Base-by-base conservation (phyloP, 306 rosid genomes). In the Vigna hirtella region DNA sequence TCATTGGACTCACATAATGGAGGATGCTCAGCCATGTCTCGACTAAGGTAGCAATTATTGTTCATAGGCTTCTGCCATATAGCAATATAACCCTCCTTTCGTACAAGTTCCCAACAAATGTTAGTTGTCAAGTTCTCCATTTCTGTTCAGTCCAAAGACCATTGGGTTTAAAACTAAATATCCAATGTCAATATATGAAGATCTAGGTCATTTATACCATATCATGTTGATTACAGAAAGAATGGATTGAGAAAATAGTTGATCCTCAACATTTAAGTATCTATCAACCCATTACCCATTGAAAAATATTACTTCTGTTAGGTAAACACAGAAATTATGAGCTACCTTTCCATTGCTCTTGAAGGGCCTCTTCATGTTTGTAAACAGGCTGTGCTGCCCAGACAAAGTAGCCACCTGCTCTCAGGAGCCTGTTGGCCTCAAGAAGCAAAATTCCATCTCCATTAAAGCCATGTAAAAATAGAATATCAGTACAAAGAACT, bases 351-450 rank as follows among this genome's bases (percentile, higher is more conserved):
- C 98, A 90, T 83, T 94, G 93, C 83, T 84, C 88, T 77, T 81
- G 90, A 70, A 91, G 90, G 83, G 69, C 68, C 62, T 85, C 90
- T 84, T 90, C 93, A 57, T 86, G 93, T 80, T 90, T 91, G 82
- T 91, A 86, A 69, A 93, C 94, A 14, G 96, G 96, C 79, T 94
- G 96, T 17, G 96, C 97, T 14, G 97, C 97, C 98, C 98, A 94
- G 17, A 89, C 91, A 84, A 91, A 94, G 82, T 94, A 89, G 50
- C 94, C 93, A 75, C 98, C 97, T 0, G 93, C 93, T 82, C 97
- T 89, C 73, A 94, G 91, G 78, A 91, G 83, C 90, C 98, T 88
- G 86, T 91, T 74, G 36, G 81, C 93, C 90, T 94, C 98, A 20
- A 94, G 94, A 76, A 94, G 97, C 89, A 88, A 83, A 87, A 89